Conservation (phyloP, 805 yeast genomes). For the Lachancea nothofagi region DNA sequence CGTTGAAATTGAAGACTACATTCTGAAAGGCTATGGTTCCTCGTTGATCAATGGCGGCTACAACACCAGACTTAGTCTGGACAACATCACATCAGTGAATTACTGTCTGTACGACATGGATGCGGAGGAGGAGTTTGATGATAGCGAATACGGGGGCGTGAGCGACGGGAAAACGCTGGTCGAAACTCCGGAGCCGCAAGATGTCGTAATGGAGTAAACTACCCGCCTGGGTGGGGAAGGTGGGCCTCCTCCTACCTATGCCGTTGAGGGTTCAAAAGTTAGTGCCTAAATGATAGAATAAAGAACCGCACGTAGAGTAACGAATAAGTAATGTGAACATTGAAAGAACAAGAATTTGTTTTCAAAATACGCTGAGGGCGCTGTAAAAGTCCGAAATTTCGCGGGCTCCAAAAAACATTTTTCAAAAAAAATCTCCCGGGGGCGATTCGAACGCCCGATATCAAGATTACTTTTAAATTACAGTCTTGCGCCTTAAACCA, state of each 20-base stretch:
- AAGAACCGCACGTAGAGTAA: no score
- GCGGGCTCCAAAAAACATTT: no score
- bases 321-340: no score
- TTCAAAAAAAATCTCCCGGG: constrained; percentile 32
- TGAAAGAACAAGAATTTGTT: no score
- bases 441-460: constrained; percentile 37
- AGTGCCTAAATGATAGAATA: no score
- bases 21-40: constrained; percentile 10
- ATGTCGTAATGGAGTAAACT: constrained; percentile 4
- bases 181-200: constrained; percentile 6
- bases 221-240: constrained; percentile 1
- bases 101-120: constrained; percentile 10
- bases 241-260: no score
- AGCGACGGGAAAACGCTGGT: constrained; percentile 5
- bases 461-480: constrained; percentile 31
- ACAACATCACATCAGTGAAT: constrained; percentile 8
- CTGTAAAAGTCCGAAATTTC: no score
- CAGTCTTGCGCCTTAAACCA: constrained; percentile 36
- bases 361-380: no score
- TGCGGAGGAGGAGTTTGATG: constrained; percentile 9
- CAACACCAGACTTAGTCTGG: constrained; percentile 7
- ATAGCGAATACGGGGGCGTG: constrained; percentile 5
- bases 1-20: constrained; percentile 11
- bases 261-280: no score
- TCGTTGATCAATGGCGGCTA: constrained; percentile 8